Percentiles rank a stretch among this genome's conserved stretches.
phyloP scores from a whole-genome alignment of 1,284 basidiomycete species.

The Rhizopogon parksii region DNA sequence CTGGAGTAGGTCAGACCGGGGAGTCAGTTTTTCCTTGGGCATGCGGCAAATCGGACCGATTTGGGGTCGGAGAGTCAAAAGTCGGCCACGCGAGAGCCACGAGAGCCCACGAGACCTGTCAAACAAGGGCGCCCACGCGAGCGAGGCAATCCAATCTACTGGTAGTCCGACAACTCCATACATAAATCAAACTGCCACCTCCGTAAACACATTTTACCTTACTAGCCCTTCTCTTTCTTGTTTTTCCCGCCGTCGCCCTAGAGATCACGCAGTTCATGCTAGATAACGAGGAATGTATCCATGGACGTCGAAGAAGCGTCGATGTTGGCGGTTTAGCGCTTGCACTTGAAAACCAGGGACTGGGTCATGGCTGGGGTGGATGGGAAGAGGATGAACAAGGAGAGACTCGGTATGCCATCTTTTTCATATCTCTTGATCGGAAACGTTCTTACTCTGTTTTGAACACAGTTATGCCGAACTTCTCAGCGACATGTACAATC shows the following conservation, averaged over 20 bases:
- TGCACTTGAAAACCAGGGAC: constrained; percentile 57
- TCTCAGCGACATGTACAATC: constrained; percentile 74
- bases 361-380: constrained; percentile 70
- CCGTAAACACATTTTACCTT: constrained; percentile 5
- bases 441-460: constrained; percentile 8
- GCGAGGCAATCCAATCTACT: constrained; percentile 25
- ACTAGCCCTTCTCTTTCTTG: background rate
- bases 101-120: constrained; percentile 30
- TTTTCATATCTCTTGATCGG: constrained; percentile 9
- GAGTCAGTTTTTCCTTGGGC: background rate
- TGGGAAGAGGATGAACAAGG: constrained; percentile 48
- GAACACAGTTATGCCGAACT: constrained; percentile 61
- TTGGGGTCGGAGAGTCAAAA: constrained; percentile 19
- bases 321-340: constrained; percentile 80
- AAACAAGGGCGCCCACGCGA: constrained; percentile 27
- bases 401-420: constrained; percentile 48
- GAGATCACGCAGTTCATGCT: constrained; percentile 16
- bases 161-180: constrained; percentile 12
- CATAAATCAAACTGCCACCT: constrained; percentile 2
- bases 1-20: background rate
- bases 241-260: background rate
- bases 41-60: constrained; percentile 17
- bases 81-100: constrained; percentile 29
- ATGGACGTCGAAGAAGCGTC: constrained; percentile 61
- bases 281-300: constrained; percentile 22